phyloP scores from a whole-genome alignment of 257 asterid genomes.

The Ilex asprella region DNA sequence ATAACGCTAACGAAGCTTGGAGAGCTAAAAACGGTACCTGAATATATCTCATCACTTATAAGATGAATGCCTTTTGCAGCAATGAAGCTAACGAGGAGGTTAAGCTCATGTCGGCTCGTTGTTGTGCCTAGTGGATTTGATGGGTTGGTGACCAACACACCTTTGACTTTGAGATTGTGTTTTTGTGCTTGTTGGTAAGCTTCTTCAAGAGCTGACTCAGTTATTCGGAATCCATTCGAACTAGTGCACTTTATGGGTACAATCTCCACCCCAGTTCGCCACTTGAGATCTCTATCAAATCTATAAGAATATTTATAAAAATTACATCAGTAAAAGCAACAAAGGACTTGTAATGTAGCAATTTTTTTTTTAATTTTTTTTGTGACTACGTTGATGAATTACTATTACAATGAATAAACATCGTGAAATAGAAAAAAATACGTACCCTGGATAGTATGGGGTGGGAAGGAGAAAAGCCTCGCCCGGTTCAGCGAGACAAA shows the following conservation, averaged over 20 bases:
- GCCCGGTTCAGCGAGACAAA: constrained; percentile 69
- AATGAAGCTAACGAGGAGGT: constrained; percentile 46
- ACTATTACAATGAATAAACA: too few relatives aligned
- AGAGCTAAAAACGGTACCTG: constrained; percentile 65
- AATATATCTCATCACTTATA: constrained; percentile 78
- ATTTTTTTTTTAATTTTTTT: too few relatives aligned
- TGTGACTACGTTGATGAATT: too few relatives aligned
- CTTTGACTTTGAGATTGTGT: constrained; percentile 64
- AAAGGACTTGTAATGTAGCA: too few relatives aligned
- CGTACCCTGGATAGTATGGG: constrained; percentile 76
- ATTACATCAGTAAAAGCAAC: neutral
- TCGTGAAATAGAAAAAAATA: neutral
- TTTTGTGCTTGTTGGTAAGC: constrained; percentile 52
- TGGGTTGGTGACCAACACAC: constrained; percentile 75
- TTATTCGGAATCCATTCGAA: constrained; percentile 56
- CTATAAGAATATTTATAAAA: constrained; percentile 32
- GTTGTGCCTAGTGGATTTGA: constrained; percentile 77
- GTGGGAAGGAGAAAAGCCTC: constrained; percentile 69
- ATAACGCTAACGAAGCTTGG: constrained; percentile 53
- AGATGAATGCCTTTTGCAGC: constrained; percentile 57
- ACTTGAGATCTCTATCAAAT: constrained; percentile 80
- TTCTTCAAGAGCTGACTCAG: constrained; percentile 53
- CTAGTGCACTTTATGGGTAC: constrained; percentile 71
- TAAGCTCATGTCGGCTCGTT: constrained; percentile 43
- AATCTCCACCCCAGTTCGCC: constrained; percentile 82